Evolutionary conservation across 768 basidiomycete species (phyloP).

Genomic region (Goffeauzyma gilvescens): DNA sequence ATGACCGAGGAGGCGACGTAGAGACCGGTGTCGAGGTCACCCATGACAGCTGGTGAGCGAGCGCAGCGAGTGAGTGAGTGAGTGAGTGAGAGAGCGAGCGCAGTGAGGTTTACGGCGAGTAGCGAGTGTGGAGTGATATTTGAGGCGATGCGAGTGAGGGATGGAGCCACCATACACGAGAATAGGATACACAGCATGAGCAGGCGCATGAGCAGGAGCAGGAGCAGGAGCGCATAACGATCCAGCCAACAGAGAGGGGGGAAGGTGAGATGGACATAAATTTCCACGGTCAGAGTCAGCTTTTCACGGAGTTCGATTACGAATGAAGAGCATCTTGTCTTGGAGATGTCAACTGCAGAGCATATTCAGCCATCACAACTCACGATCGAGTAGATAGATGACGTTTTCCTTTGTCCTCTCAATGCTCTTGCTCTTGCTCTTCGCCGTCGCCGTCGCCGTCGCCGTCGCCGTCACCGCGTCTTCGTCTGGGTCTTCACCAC

Average conservation of each 20-base stretch:
- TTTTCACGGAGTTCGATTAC: neutral
- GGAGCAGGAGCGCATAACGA: neutral
- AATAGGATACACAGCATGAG: no score
- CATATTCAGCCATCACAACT: conserved; percentile 25
- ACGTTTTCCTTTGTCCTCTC: conserved; percentile 41
- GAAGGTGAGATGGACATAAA: neutral
- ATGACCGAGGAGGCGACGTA: conserved; percentile 78
- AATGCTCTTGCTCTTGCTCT: conserved; percentile 37
- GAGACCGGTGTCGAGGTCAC: conserved; percentile 60
- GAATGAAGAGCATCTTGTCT: neutral
- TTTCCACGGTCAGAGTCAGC: neutral
- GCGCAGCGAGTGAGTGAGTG: neutral
- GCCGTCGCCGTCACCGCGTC: no score
- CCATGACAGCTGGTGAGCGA: conserved; percentile 71
- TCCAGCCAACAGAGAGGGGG: neutral
- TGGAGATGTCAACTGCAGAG: neutral
- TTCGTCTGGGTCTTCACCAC: no score
- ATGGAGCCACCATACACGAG: no score
- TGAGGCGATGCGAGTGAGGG: no score
- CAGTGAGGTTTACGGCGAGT: no score
- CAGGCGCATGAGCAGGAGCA: neutral
- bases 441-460: no score
- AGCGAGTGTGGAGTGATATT: no score
- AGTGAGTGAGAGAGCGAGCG: neutral
- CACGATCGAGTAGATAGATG: conserved; percentile 82